These are phyloP conservation scores for Naganishia sp. DNA, from an alignment of 1,284 basidiomycete species.

Conservation along the genomic window DNA sequence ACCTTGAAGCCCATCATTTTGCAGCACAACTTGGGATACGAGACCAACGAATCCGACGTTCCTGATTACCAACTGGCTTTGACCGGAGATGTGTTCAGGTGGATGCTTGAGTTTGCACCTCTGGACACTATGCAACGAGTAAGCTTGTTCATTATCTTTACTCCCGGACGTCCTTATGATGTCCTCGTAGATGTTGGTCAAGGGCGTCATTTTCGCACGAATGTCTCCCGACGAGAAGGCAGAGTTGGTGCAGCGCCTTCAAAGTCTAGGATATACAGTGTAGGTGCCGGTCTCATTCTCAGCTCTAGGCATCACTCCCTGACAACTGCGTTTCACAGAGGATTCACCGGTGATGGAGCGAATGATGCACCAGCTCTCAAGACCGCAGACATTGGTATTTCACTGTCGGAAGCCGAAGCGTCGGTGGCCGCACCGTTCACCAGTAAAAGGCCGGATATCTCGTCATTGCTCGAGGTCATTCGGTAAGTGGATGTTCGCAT, in stretches of 20 bases:
- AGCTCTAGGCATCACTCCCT: too few relatives aligned
- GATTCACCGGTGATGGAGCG: slow-evolving; percentile 98
- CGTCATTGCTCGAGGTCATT: slow-evolving; percentile 94
- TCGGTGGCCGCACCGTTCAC: slow-evolving; percentile 99
- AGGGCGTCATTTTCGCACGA: slow-evolving; percentile 93
- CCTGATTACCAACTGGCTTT: slow-evolving; percentile 92
- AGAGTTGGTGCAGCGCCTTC: slow-evolving; percentile 92
- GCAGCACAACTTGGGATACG: slow-evolving; percentile 53
- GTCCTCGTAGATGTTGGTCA: slow-evolving; percentile 88
- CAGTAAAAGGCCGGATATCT: slow-evolving; percentile 88
- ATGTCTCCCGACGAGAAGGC: slow-evolving; percentile 99
- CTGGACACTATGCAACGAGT: slow-evolving; percentile 90
- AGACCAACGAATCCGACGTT: slow-evolving; percentile 67
- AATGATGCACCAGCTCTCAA: slow-evolving; percentile 99
- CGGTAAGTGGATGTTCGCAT: slow-evolving; percentile 51
- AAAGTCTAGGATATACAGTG: slow-evolving; percentile 90
- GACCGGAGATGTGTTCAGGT: slow-evolving; percentile 96
- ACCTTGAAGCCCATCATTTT: slow-evolving; percentile 76
- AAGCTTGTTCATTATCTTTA: slow-evolving; percentile 43
- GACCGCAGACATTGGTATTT: slow-evolving; percentile 96
- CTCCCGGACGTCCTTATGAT: too few relatives aligned
- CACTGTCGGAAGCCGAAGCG: slow-evolving; percentile 95
- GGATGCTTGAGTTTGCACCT: slow-evolving; percentile 96
- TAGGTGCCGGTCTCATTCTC: neutral
- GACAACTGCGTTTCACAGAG: slow-evolving; percentile 36